phyloP scores from a whole-genome alignment of 2,329 filamentous ascomycete species.

The Aphanocladium album region DNA sequence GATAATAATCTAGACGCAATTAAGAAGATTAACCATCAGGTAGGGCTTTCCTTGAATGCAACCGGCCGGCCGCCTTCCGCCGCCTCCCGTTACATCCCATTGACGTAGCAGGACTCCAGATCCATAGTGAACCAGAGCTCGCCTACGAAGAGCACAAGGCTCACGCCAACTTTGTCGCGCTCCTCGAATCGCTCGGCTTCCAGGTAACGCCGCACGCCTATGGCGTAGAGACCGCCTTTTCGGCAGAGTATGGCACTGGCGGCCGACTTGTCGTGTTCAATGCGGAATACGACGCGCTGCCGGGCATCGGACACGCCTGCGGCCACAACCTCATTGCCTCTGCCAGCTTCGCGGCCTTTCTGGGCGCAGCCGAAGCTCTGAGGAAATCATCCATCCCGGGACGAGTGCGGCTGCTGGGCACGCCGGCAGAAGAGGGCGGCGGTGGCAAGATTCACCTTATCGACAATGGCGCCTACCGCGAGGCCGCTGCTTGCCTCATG shows the following conservation, averaged over 20 bases:
- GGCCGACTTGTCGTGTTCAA: constrained; percentile 30
- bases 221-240: constrained; percentile 30
- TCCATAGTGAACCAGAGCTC: constrained; percentile 25
- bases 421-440: constrained; percentile 37
- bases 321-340: constrained; percentile 27
- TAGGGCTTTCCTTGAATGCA: not conserved
- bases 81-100: not conserved
- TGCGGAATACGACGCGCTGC: constrained; percentile 30
- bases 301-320: constrained; percentile 32
- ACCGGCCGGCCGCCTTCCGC: not conserved
- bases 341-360: constrained; percentile 27
- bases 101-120: constrained; percentile 5
- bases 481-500: constrained; percentile 22
- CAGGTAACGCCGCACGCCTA: constrained; percentile 26
- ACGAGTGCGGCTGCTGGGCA: constrained; percentile 34
- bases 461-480: constrained; percentile 20
- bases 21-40: constrained; percentile 3
- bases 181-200: constrained; percentile 20
- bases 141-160: constrained; percentile 26
- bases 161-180: constrained; percentile 21
- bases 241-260: constrained; percentile 23
- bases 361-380: constrained; percentile 27
- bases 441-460: constrained; percentile 40
- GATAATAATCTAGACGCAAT: not conserved
- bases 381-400: constrained; percentile 24